Percentiles rank a stretch among this genome's conserved stretches.
phyloP scores from a whole-genome alignment of 2,329 filamentous ascomycete species.

The Bipolaris gigantea region DNA sequence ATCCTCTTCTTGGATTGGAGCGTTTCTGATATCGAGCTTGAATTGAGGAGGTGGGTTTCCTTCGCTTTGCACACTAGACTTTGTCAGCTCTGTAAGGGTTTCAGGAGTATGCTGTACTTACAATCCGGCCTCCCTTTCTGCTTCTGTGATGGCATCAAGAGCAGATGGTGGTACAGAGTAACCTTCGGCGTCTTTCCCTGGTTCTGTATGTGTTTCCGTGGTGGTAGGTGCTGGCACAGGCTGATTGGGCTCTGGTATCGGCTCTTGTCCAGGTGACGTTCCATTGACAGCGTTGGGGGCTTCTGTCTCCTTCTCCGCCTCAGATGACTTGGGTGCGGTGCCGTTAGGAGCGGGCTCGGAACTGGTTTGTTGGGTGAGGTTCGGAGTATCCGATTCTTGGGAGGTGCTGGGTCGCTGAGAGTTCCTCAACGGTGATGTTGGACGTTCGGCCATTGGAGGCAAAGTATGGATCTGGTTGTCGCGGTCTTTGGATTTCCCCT shows the following conservation, averaged over 20 bases:
- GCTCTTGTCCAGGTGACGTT: constrained; percentile 28
- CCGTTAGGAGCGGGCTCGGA: constrained; percentile 39
- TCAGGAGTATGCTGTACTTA: constrained; percentile 16
- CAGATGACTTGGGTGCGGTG: constrained; percentile 25
- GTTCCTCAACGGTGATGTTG: constrained; percentile 37
- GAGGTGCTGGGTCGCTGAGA: constrained; percentile 35
- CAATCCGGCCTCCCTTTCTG: constrained; percentile 64
- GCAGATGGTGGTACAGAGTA: constrained; percentile 71
- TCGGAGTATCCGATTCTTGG: constrained; percentile 40
- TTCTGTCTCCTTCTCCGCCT: constrained; percentile 24
- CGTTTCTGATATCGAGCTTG: constrained; percentile 78
- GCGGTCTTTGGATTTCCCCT: constrained; percentile 67
- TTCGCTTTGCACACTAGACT: constrained; percentile 26
- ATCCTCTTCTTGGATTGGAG: constrained; percentile 76
- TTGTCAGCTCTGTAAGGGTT: constrained; percentile 7
- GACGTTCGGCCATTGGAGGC: constrained; percentile 33
- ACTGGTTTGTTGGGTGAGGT: constrained; percentile 30
- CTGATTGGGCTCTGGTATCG: constrained; percentile 44
- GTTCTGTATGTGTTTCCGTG: constrained; percentile 34
- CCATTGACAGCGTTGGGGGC: constrained; percentile 34
- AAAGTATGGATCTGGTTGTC: constrained; percentile 47
- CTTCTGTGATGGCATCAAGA: constrained; percentile 64
- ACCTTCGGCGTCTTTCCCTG: constrained; percentile 70
- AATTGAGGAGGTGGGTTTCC: constrained; percentile 56
- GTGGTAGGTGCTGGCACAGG: constrained; percentile 35